Base-by-base conservation (phyloP, 768 basidiomycete species). In the Chiua virens region DNA sequence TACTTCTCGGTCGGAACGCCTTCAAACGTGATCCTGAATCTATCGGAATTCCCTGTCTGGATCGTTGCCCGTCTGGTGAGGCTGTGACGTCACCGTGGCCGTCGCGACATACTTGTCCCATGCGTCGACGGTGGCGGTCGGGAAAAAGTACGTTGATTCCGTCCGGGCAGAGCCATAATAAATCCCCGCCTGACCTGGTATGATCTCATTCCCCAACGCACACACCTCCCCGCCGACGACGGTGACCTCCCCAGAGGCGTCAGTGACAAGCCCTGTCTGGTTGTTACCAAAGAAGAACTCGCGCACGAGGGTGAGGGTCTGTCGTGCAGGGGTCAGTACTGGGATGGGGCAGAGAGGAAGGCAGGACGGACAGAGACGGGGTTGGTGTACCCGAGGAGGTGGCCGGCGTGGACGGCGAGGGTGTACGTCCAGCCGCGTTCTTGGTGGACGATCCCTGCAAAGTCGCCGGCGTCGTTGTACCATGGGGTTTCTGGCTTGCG, bases 381-480 rank as follows among this genome's bases (percentile, higher is more conserved):
- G 43, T 71, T 66, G 36, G 52, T 58, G n/a, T 69, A 45, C 2
- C 71, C 64, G n/a, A 76, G 53, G 20, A 75, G 69, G 44, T 76
- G 76, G 1, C 77, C 75, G 3, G 74, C 74, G 47, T 64, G 61
- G 25, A 58, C 57, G 25, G 70, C 62, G 37, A 79, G 63, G 3
- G 59, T 66, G 50, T 77, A 79, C 10, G 71, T 74, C 66, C 78
- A 85, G 30, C 79, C 79, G 36, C 88, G 79, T 66, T 89, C 88
- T 65, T 87, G 86, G 59, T 87, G 86, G 17, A 89, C 75, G 28
- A 87, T 82, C 0, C 87, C 88, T 0, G 80, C 85, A 48, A 81
- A 76, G 47, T 80, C 70, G 13, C 81, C 80, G 2, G 65, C 60
- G 46, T 86, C 83, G 45, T 82, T 80, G 47, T 67, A 70, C 85